A percentile compares a stretch with the other conserved stretches of the same genome.
phyloP scores from a whole-genome alignment of 306 rosid species.

The Medicago ruthenica region DNA sequence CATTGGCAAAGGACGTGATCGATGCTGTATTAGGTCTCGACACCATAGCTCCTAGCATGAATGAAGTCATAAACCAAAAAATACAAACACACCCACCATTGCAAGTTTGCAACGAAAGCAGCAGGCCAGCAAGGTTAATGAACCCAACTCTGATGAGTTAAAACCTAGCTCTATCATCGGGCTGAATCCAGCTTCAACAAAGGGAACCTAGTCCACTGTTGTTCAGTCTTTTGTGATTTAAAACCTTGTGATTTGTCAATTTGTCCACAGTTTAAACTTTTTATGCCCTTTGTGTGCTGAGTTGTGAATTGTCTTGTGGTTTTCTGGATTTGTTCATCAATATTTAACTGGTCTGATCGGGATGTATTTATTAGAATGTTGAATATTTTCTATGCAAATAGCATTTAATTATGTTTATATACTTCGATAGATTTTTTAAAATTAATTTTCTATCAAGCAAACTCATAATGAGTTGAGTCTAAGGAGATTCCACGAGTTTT shows the following conservation, averaged over 20 bases:
- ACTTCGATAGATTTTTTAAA: neutral
- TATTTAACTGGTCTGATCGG: neutral
- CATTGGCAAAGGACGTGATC: no score
- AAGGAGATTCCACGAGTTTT: neutral
- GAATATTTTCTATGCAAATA: neutral
- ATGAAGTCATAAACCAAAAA: no score
- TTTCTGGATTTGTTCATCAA: neutral
- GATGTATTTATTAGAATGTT: neutral
- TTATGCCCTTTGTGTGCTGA: neutral
- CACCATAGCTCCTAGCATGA: no score
- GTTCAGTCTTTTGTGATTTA: neutral
- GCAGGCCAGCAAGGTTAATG: no score
- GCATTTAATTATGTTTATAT: slow-evolving; percentile 5
- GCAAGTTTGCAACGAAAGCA: no score
- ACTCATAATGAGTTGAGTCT: neutral
- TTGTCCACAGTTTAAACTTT: neutral
- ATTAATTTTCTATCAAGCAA: neutral
- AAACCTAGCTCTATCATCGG: no score
- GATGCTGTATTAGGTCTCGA: no score
- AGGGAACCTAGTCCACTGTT: neutral
- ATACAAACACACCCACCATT: no score
- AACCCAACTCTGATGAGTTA: no score
- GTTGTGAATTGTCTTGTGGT: neutral
- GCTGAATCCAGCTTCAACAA: no score
- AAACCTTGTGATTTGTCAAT: neutral